Evolutionary conservation across 225 moss, liverwort and hornwort species (phyloP).

Genomic region (Anthoceros angustus): DNA sequence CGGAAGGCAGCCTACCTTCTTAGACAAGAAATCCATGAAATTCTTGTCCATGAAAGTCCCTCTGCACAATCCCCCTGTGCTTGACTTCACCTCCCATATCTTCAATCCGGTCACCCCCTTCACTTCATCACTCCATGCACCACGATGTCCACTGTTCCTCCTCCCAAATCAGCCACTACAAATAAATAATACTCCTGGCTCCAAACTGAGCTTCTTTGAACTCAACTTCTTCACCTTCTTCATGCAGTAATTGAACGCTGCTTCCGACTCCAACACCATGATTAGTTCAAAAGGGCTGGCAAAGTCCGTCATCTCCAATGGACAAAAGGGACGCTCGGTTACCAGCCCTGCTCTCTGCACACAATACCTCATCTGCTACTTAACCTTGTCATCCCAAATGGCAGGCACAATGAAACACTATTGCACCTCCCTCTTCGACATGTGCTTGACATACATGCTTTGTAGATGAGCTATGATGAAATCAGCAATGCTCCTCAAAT

Average conservation of each 20-base stretch:
- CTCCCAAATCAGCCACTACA: slow-evolving; percentile 6
- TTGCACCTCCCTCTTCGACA: slow-evolving; percentile 2
- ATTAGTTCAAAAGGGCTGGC: neutral
- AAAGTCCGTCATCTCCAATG: neutral
- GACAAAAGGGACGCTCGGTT: neutral
- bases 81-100: neutral
- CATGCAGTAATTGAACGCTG: slow-evolving; percentile 11
- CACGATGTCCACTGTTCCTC: slow-evolving; percentile 5
- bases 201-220: neutral
- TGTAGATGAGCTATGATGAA: slow-evolving; percentile 2
- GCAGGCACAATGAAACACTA: slow-evolving; percentile 8
- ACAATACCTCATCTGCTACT: slow-evolving; percentile 5
- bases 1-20: neutral
- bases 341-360: slow-evolving; percentile 5
- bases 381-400: slow-evolving; percentile 3
- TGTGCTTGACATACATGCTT: neutral
- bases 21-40: neutral
- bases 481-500: neutral
- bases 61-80: slow-evolving; percentile 7
- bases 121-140: neutral
- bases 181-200: neutral
- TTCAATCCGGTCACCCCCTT: neutral
- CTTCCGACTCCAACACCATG: slow-evolving; percentile 5
- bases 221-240: too few species aligned
- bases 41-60: slow-evolving; percentile 6